phyloP scores from a whole-genome alignment of 2,329 filamentous ascomycete genomes.

The Harringtonia lauricola region DNA sequence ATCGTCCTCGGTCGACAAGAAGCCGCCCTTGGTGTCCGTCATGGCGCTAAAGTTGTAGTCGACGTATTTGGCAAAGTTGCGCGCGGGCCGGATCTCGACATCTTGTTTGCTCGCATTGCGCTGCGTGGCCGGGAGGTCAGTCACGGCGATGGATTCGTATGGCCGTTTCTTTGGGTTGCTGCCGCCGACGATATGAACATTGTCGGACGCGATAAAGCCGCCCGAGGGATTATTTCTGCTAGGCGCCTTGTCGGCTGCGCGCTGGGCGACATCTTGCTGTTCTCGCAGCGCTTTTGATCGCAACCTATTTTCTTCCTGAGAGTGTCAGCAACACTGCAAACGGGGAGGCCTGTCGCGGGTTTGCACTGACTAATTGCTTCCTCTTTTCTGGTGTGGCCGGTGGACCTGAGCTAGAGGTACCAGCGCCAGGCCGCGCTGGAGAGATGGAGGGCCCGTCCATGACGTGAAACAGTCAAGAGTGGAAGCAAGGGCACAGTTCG shows the following conservation, averaged over 20 bases:
- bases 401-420: no score
- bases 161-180: constrained; percentile 50
- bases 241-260: constrained; percentile 26
- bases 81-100: constrained; percentile 56
- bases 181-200: constrained; percentile 42
- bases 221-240: constrained; percentile 36
- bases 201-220: constrained; percentile 59
- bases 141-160: constrained; percentile 49
- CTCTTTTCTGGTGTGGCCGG: no score
- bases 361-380: no score
- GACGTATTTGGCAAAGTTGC: constrained; percentile 87
- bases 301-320: constrained; percentile 74
- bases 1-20: constrained; percentile 83
- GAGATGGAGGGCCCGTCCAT: no score
- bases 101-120: constrained; percentile 48
- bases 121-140: constrained; percentile 42
- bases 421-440: no score
- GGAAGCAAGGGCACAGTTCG: no score
- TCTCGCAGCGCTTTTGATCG: constrained; percentile 80
- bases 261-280: constrained; percentile 54
- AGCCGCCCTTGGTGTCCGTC: constrained; percentile 95
- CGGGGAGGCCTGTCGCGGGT: no score
- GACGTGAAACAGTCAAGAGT: no score
- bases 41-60: constrained; percentile 98
- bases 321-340: background rate